Percentiles rank a stretch among this genome's conserved stretches.
Conservation (phyloP, 352 stramenopile species). For the Globisporangium viniferum region DNA sequence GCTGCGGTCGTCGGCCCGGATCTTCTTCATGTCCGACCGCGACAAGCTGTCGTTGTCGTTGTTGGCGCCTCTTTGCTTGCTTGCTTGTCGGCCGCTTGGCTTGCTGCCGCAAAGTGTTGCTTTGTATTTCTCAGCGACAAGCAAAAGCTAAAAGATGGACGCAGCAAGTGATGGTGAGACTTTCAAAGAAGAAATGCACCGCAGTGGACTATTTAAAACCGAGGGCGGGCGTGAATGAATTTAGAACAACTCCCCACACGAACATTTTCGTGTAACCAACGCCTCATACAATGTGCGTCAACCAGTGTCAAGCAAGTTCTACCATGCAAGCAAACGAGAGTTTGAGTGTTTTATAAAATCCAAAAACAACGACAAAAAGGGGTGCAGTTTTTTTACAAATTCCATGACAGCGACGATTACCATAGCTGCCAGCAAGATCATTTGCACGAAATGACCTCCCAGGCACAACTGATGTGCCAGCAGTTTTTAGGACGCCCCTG, state of each 20-base stretch:
- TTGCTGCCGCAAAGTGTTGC: background rate
- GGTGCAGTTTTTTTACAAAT: no score
- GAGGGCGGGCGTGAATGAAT: background rate
- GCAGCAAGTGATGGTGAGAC: background rate
- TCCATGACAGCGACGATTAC: no score
- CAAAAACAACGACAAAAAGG: background rate
- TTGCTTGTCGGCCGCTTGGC: background rate
- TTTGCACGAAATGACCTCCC: background rate
- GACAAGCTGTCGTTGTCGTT: background rate
- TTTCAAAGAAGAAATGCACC: background rate
- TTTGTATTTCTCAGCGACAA: background rate
- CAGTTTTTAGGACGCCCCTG: background rate
- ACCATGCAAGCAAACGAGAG: no score
- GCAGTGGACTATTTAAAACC: background rate
- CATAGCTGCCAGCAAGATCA: background rate
- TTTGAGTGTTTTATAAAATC: no score
- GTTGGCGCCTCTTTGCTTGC: background rate
- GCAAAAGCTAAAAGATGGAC: background rate
- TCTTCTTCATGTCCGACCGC: constrained; percentile 14
- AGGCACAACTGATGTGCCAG: no score
- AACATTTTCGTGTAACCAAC: background rate
- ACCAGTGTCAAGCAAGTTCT: background rate
- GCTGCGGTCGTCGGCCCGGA: constrained; percentile 31
- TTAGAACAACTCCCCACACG: background rate
- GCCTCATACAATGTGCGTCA: background rate